These are phyloP conservation scores for Dichomitus squalens DNA, from an alignment of 1,284 basidiomycete species.

Conservation along the genomic window DNA sequence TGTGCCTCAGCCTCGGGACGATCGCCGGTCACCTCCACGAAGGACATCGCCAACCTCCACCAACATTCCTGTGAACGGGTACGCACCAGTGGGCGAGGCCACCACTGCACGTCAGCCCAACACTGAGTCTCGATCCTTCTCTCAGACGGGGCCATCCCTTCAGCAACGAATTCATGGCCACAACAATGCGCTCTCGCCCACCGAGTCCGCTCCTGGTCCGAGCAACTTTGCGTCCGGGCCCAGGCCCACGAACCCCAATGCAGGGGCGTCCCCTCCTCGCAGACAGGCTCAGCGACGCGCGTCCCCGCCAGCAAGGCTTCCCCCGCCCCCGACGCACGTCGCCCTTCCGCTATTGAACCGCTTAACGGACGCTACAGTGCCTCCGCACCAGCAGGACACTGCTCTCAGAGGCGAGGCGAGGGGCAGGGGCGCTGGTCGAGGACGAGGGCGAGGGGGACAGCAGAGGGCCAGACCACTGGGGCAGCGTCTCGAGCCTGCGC, in stretches of 20 bases:
- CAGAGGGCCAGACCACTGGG: not conserved
- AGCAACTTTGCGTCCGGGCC: not conserved
- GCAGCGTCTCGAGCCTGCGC: not conserved
- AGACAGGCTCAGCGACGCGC: conserved; percentile 1
- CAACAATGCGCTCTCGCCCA: not conserved
- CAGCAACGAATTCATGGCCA: not conserved
- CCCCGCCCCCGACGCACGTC: not conserved
- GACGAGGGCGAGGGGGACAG: not conserved
- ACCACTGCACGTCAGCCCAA: not conserved
- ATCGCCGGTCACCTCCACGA: not conserved
- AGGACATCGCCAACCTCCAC: not conserved
- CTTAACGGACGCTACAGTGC: too few species aligned
- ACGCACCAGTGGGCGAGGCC: conserved; percentile 7
- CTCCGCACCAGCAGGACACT: not conserved
- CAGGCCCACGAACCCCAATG: not conserved
- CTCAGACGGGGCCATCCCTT: conserved; percentile 8
- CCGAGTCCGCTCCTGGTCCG: not conserved
- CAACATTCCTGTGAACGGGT: conserved; percentile 6
- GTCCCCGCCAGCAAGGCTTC: not conserved
- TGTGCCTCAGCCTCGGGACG: not conserved
- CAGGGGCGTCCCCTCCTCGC: not conserved
- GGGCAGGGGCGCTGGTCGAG: not conserved
- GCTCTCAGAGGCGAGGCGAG: not conserved
- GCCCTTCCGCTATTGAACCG: too few species aligned
- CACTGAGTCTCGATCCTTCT: conserved; percentile 9